These are phyloP conservation scores for Solanum sejunctum DNA, from an alignment of 257 asterid species.

Conservation along the genomic window DNA sequence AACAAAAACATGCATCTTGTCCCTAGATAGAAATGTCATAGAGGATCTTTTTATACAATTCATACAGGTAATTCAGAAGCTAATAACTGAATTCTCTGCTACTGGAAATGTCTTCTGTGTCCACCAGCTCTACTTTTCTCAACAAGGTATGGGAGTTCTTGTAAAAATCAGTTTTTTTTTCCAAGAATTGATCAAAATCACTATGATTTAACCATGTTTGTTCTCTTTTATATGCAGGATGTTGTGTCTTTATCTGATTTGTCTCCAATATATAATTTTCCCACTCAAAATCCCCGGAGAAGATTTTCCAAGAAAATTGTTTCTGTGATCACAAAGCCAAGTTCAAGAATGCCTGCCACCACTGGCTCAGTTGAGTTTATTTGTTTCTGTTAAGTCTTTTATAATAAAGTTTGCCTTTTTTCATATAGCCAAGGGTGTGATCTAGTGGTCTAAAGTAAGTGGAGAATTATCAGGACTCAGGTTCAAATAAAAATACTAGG, in stretches of 20 bases:
- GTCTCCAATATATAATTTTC: background rate
- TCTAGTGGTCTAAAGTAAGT: background rate
- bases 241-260: background rate
- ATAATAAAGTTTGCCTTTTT: background rate
- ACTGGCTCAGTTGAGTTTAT: conserved; percentile 53
- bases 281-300: conserved; percentile 20
- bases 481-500: background rate
- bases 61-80: background rate
- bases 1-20: background rate
- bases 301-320: conserved; percentile 35
- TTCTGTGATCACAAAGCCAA: conserved; percentile 70
- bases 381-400: background rate
- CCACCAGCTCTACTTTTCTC: background rate
- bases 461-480: background rate
- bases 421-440: background rate
- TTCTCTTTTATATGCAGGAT: background rate
- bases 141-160: background rate
- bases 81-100: background rate
- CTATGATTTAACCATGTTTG: background rate
- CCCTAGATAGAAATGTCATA: background rate
- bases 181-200: background rate
- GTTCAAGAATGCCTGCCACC: conserved; percentile 57
- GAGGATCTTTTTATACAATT: background rate
- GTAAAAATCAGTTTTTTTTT: background rate
- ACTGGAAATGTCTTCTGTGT: background rate